Conservation (phyloP, 1,284 basidiomycete species). For the Ganoderma boninense region DNA sequence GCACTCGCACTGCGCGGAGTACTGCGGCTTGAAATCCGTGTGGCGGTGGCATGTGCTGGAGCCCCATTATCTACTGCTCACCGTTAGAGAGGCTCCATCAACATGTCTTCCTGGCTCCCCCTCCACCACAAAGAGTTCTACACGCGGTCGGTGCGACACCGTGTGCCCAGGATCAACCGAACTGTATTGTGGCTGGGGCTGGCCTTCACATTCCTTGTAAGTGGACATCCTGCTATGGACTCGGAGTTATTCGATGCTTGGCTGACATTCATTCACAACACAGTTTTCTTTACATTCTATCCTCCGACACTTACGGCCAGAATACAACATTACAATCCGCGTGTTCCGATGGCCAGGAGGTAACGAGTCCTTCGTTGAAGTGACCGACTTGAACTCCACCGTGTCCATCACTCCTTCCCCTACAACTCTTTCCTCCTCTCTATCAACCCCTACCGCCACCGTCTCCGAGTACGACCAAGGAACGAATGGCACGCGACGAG, state of each 20-base stretch:
- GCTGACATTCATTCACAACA: background rate
- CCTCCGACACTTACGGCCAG: slow-evolving; percentile 9
- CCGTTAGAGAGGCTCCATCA: background rate
- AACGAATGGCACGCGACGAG: slow-evolving; percentile 28
- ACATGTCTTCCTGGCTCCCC: slow-evolving; percentile 9
- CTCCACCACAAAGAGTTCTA: slow-evolving; percentile 12
- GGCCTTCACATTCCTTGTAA: slow-evolving; percentile 9
- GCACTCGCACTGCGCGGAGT: background rate
- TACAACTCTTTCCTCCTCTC: slow-evolving; percentile 17
- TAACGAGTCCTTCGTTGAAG: background rate
- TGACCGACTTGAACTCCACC: slow-evolving; percentile 1
- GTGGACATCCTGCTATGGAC: background rate
- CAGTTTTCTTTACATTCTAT: slow-evolving; percentile 10
- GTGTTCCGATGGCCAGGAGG: slow-evolving; percentile 10
- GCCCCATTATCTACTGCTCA: slow-evolving; percentile 1
- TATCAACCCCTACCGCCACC: background rate
- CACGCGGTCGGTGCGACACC: slow-evolving; percentile 8
- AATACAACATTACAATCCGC: slow-evolving; percentile 9
- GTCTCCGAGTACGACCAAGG: slow-evolving; percentile 17
- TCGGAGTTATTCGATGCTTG: background rate
- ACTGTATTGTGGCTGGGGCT: slow-evolving; percentile 11
- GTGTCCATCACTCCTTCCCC: slow-evolving; percentile 12
- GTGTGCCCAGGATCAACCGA: slow-evolving; percentile 9
- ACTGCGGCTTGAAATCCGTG: background rate
- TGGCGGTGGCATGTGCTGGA: background rate